Evolutionary conservation across 352 stramenopile species (phyloP).

Genomic region (Saprolegnia diclina): DNA sequence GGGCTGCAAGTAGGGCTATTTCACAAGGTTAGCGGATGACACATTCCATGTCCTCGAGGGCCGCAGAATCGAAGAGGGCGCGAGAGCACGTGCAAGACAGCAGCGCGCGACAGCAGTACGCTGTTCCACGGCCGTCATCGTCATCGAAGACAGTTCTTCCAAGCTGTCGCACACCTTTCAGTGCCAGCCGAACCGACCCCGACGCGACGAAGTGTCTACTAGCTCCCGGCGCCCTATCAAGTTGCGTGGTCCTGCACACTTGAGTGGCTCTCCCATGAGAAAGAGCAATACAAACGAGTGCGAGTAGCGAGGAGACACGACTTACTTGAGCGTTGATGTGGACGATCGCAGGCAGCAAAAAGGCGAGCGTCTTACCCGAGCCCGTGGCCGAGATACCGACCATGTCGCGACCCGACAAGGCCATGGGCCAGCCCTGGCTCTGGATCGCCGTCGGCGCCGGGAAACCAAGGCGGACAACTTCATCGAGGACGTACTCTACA

Average conservation of each 20-base stretch:
- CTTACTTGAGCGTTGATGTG: conserved; percentile 99
- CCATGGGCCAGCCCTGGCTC: conserved; percentile 98
- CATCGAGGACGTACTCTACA: conserved; percentile 93
- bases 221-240: neutral
- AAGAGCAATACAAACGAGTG: conserved; percentile 1
- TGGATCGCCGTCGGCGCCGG: conserved; percentile 89
- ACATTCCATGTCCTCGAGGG: neutral
- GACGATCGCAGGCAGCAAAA: conserved; percentile 99
- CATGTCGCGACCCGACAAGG: conserved; percentile 96
- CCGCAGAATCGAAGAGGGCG: conserved; percentile 27
- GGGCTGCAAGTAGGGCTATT: conserved; percentile 86
- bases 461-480: conserved; percentile 97
- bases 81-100: conserved; percentile 44
- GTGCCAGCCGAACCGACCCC: neutral
- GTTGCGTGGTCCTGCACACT: neutral
- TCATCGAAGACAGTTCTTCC: too few relatives aligned
- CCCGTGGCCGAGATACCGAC: conserved; percentile 98
- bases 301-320: conserved; percentile 24
- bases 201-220: neutral
- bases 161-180: too few relatives aligned
- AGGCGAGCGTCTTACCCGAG: conserved; percentile 96
- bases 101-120: too few relatives aligned
- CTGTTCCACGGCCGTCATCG: too few relatives aligned
- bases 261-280: neutral
- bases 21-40: conserved; percentile 32